Percentiles rank a stretch among this genome's conserved stretches.
These are phyloP conservation scores for Wickerhamiella slavikovae DNA, from an alignment of 805 yeast genomes.

Conservation along the genomic window DNA sequence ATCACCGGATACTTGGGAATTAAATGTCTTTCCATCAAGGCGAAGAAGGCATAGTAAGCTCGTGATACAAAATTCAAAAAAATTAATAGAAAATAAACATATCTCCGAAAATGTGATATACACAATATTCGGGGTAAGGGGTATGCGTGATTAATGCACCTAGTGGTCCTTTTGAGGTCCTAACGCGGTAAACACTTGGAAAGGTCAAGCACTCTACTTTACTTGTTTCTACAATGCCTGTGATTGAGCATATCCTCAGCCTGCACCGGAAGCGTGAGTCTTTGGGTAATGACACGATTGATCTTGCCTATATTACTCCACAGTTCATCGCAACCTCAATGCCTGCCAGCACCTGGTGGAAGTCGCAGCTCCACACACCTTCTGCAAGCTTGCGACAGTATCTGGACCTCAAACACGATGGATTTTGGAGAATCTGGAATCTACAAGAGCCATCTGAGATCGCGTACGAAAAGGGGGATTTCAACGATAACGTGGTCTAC, in stretches of 20 bases:
- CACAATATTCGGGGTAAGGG: no score
- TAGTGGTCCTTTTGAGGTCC: no score
- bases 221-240: no score
- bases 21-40: conserved; percentile 62
- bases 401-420: conserved; percentile 27
- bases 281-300: conserved; percentile 23
- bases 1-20: conserved; percentile 70
- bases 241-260: conserved; percentile 8
- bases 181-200: no score
- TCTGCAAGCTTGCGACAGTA: conserved; percentile 29
- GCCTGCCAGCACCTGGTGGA: conserved; percentile 32
- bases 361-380: conserved; percentile 30
- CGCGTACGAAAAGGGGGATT: conserved; percentile 20
- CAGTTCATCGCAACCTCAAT: conserved; percentile 55
- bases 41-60: no score
- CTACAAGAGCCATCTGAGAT: conserved; percentile 37
- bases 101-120: no score
- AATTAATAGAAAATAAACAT: no score
- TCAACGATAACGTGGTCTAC: conserved; percentile 19
- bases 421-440: conserved; percentile 56
- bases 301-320: conserved; percentile 46
- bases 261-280: conserved; percentile 13
- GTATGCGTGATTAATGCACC: no score
- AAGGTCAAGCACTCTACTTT: no score
- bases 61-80: no score